Conservation (phyloP, 139 green algal species). For the Marvania coccoides region DNA sequence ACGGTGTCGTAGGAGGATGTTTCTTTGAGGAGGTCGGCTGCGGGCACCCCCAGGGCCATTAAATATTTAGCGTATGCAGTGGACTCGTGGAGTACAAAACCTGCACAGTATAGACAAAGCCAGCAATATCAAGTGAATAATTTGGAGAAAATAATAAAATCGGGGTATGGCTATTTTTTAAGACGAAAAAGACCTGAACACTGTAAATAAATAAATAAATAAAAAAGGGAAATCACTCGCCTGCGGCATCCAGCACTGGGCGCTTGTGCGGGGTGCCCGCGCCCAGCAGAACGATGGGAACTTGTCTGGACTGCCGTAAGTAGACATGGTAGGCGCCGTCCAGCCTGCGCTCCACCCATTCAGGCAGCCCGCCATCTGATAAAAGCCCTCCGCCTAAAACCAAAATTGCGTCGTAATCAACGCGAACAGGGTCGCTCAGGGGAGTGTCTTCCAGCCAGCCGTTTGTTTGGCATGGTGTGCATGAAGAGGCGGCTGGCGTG, state of each 20-base stretch:
- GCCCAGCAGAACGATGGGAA: constrained; percentile 37
- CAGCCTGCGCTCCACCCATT: constrained; percentile 38
- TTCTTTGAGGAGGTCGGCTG: constrained; percentile 54
- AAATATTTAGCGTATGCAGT: constrained; percentile 60
- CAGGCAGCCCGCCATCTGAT: constrained; percentile 32
- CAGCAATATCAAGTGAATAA: no score
- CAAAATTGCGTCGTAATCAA: constrained; percentile 20
- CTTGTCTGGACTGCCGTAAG: background rate
- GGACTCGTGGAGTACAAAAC: constrained; percentile 66
- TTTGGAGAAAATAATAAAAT: no score
- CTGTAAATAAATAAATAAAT: no score
- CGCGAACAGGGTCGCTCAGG: background rate
- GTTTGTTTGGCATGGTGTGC: background rate
- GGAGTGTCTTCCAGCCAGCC: background rate
- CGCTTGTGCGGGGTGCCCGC: constrained; percentile 80
- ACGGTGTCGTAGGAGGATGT: constrained; percentile 73
- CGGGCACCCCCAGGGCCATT: constrained; percentile 29
- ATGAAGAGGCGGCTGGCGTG: background rate
- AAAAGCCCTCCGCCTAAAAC: constrained; percentile 39
- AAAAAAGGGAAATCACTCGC: no score
- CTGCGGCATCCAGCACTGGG: constrained; percentile 41
- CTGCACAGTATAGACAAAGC: no score
- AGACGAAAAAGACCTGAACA: no score
- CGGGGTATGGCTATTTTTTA: no score
- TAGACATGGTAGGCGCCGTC: constrained; percentile 25